Base-by-base conservation (phyloP, 2,329 filamentous ascomycete genomes). In the Elsinoe necatrix region DNA sequence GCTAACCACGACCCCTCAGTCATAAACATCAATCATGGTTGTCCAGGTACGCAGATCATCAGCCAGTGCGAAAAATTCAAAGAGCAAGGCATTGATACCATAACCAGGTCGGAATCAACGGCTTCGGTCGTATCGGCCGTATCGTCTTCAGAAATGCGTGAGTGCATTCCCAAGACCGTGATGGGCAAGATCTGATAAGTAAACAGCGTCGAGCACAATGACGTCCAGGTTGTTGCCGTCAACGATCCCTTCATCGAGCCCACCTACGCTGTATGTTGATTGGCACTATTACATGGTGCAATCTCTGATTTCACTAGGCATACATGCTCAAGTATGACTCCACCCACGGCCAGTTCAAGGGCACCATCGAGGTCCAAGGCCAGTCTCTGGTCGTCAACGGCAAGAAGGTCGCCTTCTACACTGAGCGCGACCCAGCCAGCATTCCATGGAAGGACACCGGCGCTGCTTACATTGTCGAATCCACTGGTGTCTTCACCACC, bases 321-420 rank as follows among this genome's bases (percentile, higher is more conserved):
- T 97, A 97, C 85, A 97, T 97, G 93, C 87, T 98, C 80, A 95
- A 95, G 83, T 97, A 97, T 77, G 93, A 98, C 82, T 90, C 88
- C 69, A 90, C 88, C 75, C 93, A 98, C 84, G 93, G 93, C 68
- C 74, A 83, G 74, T 98, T 97, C 87, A 95, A 96, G 82, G 92
- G 92, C 68, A 85, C 86, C 61, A 83, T 97, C 75, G 76, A 84
- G 75, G 79, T 86, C 72, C 79, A 84, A 61, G 83, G 80, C 68
- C 81, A 86, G 65, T 79, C 80, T 73, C 83, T 98, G 66, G 75
- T 85, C 67, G 85, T 97, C 81, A 92, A 96, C 77, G 90, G 89
- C 84, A 95, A 95, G 85, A 86, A 80, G 70, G 81, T 97, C 81
- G 85, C 84, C 78, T 95, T 96, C 86, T 95, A 92, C 87, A 82